These are phyloP conservation scores for Excoecaria agallocha DNA, from an alignment of 345 rosid species.

Conservation along the genomic window DNA sequence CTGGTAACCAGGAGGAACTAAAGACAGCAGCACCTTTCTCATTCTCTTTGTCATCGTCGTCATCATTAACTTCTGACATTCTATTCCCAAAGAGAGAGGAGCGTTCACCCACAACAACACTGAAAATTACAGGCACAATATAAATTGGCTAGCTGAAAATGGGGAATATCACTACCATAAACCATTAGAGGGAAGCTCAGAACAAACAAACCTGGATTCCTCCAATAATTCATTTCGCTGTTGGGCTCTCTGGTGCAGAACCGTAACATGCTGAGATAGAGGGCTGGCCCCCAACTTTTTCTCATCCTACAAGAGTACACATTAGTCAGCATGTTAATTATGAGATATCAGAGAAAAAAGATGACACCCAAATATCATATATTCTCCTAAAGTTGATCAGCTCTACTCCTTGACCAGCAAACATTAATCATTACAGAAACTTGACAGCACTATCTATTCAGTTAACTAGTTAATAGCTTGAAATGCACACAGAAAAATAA, in stretches of 20 bases:
- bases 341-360: background rate
- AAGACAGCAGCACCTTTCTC: conserved; percentile 62
- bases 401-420: too few relatives aligned
- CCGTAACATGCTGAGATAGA: conserved; percentile 51
- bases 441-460: too few relatives aligned
- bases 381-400: too few relatives aligned
- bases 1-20: conserved; percentile 86
- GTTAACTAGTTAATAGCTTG: too few relatives aligned
- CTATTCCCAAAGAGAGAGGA: conserved; percentile 54
- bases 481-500: too few relatives aligned
- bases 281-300: conserved; percentile 66
- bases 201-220: conserved; percentile 65
- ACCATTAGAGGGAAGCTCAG: background rate
- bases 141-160: background rate
- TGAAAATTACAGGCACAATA: conserved; percentile 32
- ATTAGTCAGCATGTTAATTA: background rate
- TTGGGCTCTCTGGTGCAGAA: conserved; percentile 57
- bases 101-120: conserved; percentile 80
- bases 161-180: background rate
- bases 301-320: conserved; percentile 45
- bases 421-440: too few relatives aligned
- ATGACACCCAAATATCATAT: background rate
- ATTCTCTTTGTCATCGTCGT: conserved; percentile 36
- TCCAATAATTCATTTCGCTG: conserved; percentile 64
- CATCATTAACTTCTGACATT: conserved; percentile 54